Base-by-base conservation (phyloP, 768 basidiomycete genomes). In the Kwoniella europaea region DNA sequence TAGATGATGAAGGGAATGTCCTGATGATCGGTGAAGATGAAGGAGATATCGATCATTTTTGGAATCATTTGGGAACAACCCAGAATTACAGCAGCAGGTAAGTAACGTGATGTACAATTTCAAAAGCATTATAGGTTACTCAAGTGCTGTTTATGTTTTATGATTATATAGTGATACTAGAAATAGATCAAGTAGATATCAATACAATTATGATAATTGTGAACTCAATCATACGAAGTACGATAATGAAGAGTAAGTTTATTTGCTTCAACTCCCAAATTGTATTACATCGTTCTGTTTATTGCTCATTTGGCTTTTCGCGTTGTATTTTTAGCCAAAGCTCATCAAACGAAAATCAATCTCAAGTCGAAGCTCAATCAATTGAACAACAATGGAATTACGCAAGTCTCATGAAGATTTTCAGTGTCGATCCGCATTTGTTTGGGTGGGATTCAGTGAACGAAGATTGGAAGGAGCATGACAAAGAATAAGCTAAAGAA, bases 351-450 rank as follows among this genome's bases (percentile, higher is more conserved):
- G 56, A 24, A 7, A 35, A 35, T 35, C 57, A 35, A 27, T 13
- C 13, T 6, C 15, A 52, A 52, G 50, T 52, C 10, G 18, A 12
- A 24, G 6, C 16, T 16, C 24, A 60, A 24, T 18, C 24, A 24
- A 35, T 2, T 43, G 10, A 44, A 16, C 55, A 57, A 44, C 65
- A 74, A 63, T 81, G 82, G 82, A 67, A 75, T 59, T 71, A 74
- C 29, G 80, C 67, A 10, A 50, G 69, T 4, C 59, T 83, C 77
- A 75, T 83, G 70, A 61, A 56, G 27, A 59, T 61, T 58, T 67
- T 78, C 27, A 62, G 71, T 43, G 80, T 82, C 9, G 81, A 83
- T 54, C 81, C 82, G 10, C 69, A 41, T 13, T 63, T 82, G 24
- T 69, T 82, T 5, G 82, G 79, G 1, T 83, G 79, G 81, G 67